Conservation (phyloP, 2,329 filamentous ascomycete genomes). For the Fusarium verticillioides region DNA sequence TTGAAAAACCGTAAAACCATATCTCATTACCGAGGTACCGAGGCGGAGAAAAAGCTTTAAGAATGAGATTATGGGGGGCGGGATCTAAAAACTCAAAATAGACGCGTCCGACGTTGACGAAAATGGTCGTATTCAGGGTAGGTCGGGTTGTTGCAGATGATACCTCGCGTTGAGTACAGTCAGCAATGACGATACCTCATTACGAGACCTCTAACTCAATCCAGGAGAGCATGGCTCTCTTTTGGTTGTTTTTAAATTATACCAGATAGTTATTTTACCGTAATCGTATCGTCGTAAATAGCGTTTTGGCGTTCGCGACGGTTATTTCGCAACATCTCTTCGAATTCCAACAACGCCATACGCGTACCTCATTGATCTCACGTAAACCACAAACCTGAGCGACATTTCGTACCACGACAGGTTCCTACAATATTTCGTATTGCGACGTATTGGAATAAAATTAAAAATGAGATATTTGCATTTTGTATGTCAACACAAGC, state of each 20-base stretch:
- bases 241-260: background rate
- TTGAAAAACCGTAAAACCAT: slow-evolving; percentile 1
- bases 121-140: background rate
- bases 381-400: fast-evolving
- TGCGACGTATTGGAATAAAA: background rate
- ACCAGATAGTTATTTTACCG: too few relatives aligned
- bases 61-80: background rate
- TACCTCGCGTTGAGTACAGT: background rate
- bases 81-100: background rate
- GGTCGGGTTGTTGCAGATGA: background rate
- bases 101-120: background rate
- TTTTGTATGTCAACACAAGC: background rate
- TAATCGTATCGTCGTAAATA: background rate
- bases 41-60: background rate
- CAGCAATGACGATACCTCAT: background rate
- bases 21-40: background rate
- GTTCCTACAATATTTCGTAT: background rate
- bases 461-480: too few relatives aligned
- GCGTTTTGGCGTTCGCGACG: background rate
- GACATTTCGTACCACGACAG: background rate
- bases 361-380: fast-evolving
- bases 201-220: background rate
- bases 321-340: background rate
- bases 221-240: too few relatives aligned
- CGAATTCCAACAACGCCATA: background rate